Base-by-base conservation (phyloP, 2,329 filamentous ascomycete species). In the Iodosphaeria phyllophila region DNA sequence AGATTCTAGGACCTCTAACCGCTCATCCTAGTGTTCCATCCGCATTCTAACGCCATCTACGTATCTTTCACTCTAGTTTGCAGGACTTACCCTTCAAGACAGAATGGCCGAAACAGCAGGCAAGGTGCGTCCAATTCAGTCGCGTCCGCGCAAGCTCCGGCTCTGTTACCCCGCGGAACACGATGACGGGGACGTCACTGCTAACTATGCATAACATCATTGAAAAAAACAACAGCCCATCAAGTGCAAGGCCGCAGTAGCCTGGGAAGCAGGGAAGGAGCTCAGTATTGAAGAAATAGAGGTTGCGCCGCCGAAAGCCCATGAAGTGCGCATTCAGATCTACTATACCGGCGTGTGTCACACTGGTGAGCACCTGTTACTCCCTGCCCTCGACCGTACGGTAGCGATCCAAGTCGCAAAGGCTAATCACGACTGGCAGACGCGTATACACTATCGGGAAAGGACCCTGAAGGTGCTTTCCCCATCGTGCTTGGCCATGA, bases 271-370 rank as follows among this genome's bases (percentile, higher is more conserved):
- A 23, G 84, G 78, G 48, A 79, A 92, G 59, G 74, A 80, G 38
- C 68, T 98, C 36, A 71, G 63, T 42, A 66, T 95, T 39, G 89
- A 98, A 58, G 80, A 92, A 39, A 64, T 98, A 42, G 84, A 95
- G 58, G 89, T 98, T 36, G 70, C 64, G 26, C 77, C 86, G 34
- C 89, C 89, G 31, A 73, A 65, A 54, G 84, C 86, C 32, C 70
- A 92, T 56, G 89, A 98, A 60, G 89, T 98, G 47, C 80, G 89
- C 43, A 92, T 98, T 47, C 60, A 95, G 62, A 80, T 95, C 50
- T 75, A 86, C 64, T 91, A 93, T 63, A 98, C 89, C 27, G 89
- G 89, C 55, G 89, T 98, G 49, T 98, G 89, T 64, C 89, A 98
- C 60, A 98, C 86, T 49, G 80, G 80, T 89, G 57, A 40, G 51